Evolutionary conservation across 139 green algal genomes (phyloP), one percentile per base, ranked within the genome.

Genomic region (Chlorella vulgaris): DNA sequence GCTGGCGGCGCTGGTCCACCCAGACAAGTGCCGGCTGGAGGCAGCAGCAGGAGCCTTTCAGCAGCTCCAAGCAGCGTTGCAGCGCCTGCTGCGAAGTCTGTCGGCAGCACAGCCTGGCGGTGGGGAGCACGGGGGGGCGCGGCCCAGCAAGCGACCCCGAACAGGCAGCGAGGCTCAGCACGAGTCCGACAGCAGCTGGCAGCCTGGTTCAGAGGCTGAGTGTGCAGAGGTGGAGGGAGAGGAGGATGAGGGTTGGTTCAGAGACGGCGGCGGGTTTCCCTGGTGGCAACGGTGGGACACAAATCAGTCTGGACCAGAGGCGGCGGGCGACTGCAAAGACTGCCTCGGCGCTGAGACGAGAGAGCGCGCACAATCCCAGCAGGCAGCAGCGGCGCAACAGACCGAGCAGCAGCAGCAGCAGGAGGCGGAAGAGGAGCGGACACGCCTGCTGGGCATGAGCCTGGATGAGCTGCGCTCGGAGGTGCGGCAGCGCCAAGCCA

Each of bases 21-120:
- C 85, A 10, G 85, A 89, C 73, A 89, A 89, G 73, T 89, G 70
- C 69, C 58, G 7, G 18, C 63, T 78, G 24, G 5, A 51, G 6
- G 38, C 28, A 22, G 83, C 85, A 10, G 61, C 33, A 0, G 35
- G 58, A 4, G 83, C 83, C 0, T 89, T 89, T 60, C 60, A 76
- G 26, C 50, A 68, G 1, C 51, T 89, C 8, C 50, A 31, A 13
- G 40, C 51, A 8, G 85, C 76, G 29, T 40, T 53, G 15, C 53
- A 84, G 2, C 15, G 8, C 7, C 35, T 84, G 74, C 66, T 81
- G 67, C 43, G 43, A 33, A 42, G 39, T 24, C 4, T 76, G 24
- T 58, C 35, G 35, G 47, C 4, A 26, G 55, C 35, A 60, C 47
- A 33, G 26, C 18, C 2, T 24, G 70, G 31, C 43, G 42, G n/a